Evolutionary conservation across 2,329 filamentous ascomycete species (phyloP).

Genomic region (Huntiella omanensis): DNA sequence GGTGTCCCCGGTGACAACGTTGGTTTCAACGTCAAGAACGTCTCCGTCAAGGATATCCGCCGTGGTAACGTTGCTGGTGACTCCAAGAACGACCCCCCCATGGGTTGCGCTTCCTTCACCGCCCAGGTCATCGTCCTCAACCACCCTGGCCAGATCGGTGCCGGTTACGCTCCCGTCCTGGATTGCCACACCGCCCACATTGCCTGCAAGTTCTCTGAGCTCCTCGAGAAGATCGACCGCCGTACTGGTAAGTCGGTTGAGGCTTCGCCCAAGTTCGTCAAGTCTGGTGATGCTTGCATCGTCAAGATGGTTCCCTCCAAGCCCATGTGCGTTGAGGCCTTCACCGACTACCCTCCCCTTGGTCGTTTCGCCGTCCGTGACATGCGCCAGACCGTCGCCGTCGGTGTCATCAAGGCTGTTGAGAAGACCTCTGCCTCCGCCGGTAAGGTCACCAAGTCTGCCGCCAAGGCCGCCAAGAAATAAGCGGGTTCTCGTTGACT

Average conservation of each 20-base stretch:
- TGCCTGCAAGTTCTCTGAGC: conserved; percentile 99
- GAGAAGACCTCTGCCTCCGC: conserved; percentile 38
- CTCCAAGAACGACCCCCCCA: conserved; percentile 98
- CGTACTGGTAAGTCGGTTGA: conserved; percentile 98
- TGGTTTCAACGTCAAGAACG: conserved; percentile 99
- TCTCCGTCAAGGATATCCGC: conserved; percentile 99
- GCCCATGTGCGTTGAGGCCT: conserved; percentile 99
- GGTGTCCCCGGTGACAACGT: conserved; percentile 99
- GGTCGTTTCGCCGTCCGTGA: conserved; percentile 99
- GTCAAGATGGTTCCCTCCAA: conserved; percentile 99
- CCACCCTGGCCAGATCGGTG: conserved; percentile 99
- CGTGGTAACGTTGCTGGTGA: conserved; percentile 99
- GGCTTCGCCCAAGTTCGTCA: conserved; percentile 94
- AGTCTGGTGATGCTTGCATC: conserved; percentile 99
- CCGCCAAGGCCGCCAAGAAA: conserved; percentile 59
- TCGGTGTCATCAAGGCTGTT: conserved; percentile 87
- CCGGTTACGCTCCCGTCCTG: conserved; percentile 95
- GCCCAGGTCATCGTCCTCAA: conserved; percentile 99
- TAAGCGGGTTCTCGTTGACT: conserved; percentile 24
- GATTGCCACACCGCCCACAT: conserved; percentile 99
- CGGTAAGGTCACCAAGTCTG: conserved; percentile 54
- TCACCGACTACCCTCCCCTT: conserved; percentile 98
- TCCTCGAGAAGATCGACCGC: conserved; percentile 99
- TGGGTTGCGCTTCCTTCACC: conserved; percentile 82
- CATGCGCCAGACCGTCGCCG: conserved; percentile 80